Evolutionary conservation across 371 early-diverging fungal genomes (phyloP).

Genomic region (Entomophthora muscae): DNA sequence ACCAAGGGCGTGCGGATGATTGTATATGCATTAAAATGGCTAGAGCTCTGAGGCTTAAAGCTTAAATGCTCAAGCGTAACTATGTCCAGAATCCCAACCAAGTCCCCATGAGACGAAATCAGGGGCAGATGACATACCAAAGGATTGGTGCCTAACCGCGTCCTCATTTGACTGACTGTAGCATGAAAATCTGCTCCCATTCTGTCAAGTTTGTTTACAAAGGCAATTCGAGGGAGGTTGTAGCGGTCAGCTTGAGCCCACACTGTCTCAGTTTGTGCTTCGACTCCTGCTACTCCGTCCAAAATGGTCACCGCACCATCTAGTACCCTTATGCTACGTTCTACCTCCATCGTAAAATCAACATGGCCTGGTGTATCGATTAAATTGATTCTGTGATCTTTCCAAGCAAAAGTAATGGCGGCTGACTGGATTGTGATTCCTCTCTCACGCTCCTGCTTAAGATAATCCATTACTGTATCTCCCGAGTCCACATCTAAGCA

Average conservation of each 20-base stretch:
- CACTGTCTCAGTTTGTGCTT: slow-evolving; percentile 91
- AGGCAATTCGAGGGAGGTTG: slow-evolving; percentile 63
- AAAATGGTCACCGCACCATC: slow-evolving; percentile 86
- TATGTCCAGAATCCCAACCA: slow-evolving; percentile 55
- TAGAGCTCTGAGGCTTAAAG: slow-evolving; percentile 25
- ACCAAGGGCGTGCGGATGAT: background rate
- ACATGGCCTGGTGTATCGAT: slow-evolving; percentile 96
- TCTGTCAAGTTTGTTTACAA: slow-evolving; percentile 91
- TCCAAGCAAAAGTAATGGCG: slow-evolving; percentile 87
- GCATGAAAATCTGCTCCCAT: slow-evolving; percentile 52
- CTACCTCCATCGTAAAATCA: slow-evolving; percentile 93
- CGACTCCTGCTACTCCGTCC: slow-evolving; percentile 91
- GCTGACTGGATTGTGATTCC: slow-evolving; percentile 93
- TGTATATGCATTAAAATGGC: background rate
- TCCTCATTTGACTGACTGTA: slow-evolving; percentile 40
- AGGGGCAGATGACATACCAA: slow-evolving; percentile 58
- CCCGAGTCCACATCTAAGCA: slow-evolving; percentile 69
- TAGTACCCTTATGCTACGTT: slow-evolving; percentile 75
- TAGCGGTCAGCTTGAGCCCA: slow-evolving; percentile 82
- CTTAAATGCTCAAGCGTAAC: slow-evolving; percentile 48
- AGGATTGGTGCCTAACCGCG: slow-evolving; percentile 42
- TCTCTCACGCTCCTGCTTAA: slow-evolving; percentile 75
- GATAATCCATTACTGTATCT: slow-evolving; percentile 86
- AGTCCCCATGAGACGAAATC: slow-evolving; percentile 13
- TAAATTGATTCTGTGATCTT: slow-evolving; percentile 62